Percentiles rank a stretch among this genome's conserved stretches.
Conservation (phyloP, 768 basidiomycete species). For the Phanerochaete sordida region DNA sequence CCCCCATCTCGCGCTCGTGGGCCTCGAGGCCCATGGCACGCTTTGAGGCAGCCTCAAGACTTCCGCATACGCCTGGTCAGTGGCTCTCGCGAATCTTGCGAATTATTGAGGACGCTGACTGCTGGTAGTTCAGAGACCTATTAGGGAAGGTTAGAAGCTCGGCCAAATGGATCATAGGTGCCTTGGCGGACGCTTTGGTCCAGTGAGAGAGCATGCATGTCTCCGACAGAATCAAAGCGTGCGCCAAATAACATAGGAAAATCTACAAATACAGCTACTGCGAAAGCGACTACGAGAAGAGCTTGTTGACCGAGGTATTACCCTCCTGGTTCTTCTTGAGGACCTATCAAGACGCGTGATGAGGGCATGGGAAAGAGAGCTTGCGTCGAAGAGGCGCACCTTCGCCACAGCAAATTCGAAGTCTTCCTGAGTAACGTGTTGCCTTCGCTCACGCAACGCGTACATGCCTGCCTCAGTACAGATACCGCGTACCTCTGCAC, state of each 20-base stretch:
- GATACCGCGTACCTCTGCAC: slow-evolving; percentile 95
- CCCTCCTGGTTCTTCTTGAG: slow-evolving; percentile 96
- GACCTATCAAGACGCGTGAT: slow-evolving; percentile 39
- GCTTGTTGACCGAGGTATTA: slow-evolving; percentile 91
- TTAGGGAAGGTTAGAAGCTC: not conserved
- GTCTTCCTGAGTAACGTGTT: slow-evolving; percentile 98
- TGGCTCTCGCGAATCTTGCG: no score
- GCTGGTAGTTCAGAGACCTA: not conserved
- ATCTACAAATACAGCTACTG: not conserved
- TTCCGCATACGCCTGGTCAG: no score
- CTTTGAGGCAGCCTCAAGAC: no score
- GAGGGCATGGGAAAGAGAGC: not conserved
- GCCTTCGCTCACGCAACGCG: slow-evolving; percentile 89
- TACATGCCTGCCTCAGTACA: slow-evolving; percentile 99
- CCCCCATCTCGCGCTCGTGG: no score
- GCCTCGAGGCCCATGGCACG: no score
- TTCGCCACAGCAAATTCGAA: slow-evolving; percentile 99
- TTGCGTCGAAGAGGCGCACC: no score
- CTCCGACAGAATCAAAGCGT: not conserved
- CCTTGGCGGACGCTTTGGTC: slow-evolving; percentile 2
- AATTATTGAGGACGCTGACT: no score
- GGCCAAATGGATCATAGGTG: no score
- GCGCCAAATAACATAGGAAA: not conserved
- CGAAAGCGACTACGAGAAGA: slow-evolving; percentile 67
- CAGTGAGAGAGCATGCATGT: not conserved